These are phyloP conservation scores for Phoma sp. DNA, from an alignment of 2,329 filamentous ascomycete genomes.

Conservation along the genomic window DNA sequence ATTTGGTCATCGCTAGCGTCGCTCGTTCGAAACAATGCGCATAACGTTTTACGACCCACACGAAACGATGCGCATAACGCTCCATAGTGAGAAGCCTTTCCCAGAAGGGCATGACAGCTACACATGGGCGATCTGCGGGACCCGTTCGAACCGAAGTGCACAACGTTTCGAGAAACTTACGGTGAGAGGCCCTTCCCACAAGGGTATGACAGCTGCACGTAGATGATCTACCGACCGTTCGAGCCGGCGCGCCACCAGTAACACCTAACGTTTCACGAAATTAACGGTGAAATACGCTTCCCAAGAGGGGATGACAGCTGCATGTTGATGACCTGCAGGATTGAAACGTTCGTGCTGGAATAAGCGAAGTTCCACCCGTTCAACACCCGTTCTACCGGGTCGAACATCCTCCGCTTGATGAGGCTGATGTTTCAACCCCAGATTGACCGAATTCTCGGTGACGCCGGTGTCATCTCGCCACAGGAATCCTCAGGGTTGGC, in stretches of 20 bases:
- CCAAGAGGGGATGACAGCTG: background rate
- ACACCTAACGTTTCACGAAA: no score
- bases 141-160: no score
- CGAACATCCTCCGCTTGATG: constrained; percentile 5
- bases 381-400: constrained; percentile 14
- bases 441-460: constrained; percentile 19
- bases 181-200: no score
- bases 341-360: constrained; percentile 4
- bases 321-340: background rate
- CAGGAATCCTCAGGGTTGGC: constrained; percentile 1
- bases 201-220: no score
- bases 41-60: constrained; percentile 8
- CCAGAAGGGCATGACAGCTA: no score
- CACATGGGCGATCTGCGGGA: no score
- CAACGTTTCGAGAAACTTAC: no score
- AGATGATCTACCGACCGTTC: no score
- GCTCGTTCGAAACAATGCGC: constrained; percentile 7
- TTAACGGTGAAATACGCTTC: no score
- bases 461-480: constrained; percentile 10
- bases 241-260: no score
- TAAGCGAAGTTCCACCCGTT: constrained; percentile 17
- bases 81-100: no score
- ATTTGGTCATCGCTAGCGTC: constrained; percentile 3
- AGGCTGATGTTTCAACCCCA: constrained; percentile 19
- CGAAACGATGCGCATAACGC: no score